Evolutionary conservation across 495 filamentous ascomycete species (phyloP).

Genomic region (Penicillium silybi): DNA sequence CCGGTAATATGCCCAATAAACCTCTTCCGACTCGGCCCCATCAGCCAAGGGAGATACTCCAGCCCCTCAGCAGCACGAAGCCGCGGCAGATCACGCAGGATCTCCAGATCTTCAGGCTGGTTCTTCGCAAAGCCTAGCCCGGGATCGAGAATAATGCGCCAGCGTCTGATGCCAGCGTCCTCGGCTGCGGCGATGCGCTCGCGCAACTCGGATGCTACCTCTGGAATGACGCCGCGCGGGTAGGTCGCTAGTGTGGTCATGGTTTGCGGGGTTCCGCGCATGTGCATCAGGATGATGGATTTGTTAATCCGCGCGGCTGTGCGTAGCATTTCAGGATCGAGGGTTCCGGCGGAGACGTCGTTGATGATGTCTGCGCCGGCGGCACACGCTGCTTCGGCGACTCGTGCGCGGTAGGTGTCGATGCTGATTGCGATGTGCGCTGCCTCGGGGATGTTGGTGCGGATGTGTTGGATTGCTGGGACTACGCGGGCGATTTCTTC

Average conservation of each 20-base stretch:
- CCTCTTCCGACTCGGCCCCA: slow-evolving; percentile 84
- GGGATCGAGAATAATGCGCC: slow-evolving; percentile 93
- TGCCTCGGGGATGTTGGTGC: slow-evolving; percentile 55
- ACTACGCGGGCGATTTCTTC: slow-evolving; percentile 78
- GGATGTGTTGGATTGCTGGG: slow-evolving; percentile 71
- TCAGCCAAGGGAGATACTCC: slow-evolving; percentile 76
- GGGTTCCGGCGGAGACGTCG: slow-evolving; percentile 78
- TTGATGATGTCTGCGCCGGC: slow-evolving; percentile 94
- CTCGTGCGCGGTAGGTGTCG: slow-evolving; percentile 86
- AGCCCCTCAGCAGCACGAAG: slow-evolving; percentile 62
- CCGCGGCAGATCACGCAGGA: slow-evolving; percentile 63
- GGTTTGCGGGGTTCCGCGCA: slow-evolving; percentile 81
- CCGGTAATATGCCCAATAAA: slow-evolving; percentile 85
- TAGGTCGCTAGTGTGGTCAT: slow-evolving; percentile 73
- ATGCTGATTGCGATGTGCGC: slow-evolving; percentile 68
- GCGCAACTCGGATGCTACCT: slow-evolving; percentile 65
- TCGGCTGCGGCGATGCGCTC: slow-evolving; percentile 72
- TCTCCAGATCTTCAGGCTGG: slow-evolving; percentile 70
- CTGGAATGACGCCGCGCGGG: slow-evolving; percentile 66
- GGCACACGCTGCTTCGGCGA: slow-evolving; percentile 73
- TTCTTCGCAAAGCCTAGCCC: slow-evolving; percentile 92
- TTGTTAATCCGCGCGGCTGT: slow-evolving; percentile 77
- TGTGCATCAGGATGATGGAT: slow-evolving; percentile 89
- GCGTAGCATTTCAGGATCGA: slow-evolving; percentile 78
- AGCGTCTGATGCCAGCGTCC: slow-evolving; percentile 76